These are phyloP conservation scores for Phytopythium chamaehyphon DNA, from an alignment of 352 stramenopile species.

Conservation along the genomic window DNA sequence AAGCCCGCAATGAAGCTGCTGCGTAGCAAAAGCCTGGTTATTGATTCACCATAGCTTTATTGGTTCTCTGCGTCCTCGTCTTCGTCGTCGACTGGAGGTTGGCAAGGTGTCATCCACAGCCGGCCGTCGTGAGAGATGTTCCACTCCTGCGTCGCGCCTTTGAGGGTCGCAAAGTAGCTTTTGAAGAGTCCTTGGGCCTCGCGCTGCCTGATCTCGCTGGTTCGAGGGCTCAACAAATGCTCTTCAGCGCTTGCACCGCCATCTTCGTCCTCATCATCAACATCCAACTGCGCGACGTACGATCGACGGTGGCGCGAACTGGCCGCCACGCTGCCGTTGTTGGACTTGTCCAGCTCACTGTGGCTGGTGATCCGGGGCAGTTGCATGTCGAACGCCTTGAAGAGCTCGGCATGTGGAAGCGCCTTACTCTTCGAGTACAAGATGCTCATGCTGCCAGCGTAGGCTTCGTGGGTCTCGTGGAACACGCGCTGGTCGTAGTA, in stretches of 20 bases:
- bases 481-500: slow-evolving; percentile 68
- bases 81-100: neutral
- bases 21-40: too few relatives aligned
- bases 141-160: slow-evolving; percentile 41
- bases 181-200: slow-evolving; percentile 20
- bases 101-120: slow-evolving; percentile 15
- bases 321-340: neutral
- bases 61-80: neutral
- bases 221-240: slow-evolving; percentile 15
- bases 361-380: slow-evolving; percentile 21
- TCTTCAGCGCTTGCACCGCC: slow-evolving; percentile 1
- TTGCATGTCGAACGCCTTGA: slow-evolving; percentile 27
- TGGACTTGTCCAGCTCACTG: neutral
- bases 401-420: slow-evolving; percentile 24
- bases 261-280: slow-evolving; percentile 17
- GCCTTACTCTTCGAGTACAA: slow-evolving; percentile 22
- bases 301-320: slow-evolving; percentile 8
- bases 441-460: slow-evolving; percentile 35
- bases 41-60: too few relatives aligned
- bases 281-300: slow-evolving; percentile 21
- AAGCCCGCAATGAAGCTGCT: too few relatives aligned
- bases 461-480: slow-evolving; percentile 30
- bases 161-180: slow-evolving; percentile 30
- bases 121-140: slow-evolving; percentile 39
- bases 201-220: slow-evolving; percentile 14